Conservation (phyloP, 306 rosid species). For the Cicer pinnatifidum region DNA sequence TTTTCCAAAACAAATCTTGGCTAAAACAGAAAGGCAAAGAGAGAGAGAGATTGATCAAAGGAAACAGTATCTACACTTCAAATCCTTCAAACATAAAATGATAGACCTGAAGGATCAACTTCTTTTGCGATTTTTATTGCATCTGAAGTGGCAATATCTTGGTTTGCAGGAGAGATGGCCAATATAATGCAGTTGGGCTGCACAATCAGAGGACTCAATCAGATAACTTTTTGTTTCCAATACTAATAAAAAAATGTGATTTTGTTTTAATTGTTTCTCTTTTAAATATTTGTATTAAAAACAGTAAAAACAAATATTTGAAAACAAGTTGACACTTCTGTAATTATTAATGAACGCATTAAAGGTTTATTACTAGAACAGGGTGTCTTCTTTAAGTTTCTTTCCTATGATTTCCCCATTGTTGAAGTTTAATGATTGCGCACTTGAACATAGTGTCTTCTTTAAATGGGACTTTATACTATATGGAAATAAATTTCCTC, state of each 20-base stretch:
- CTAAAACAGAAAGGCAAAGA: constrained; percentile 21
- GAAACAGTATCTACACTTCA: constrained; percentile 18
- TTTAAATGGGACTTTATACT: constrained; percentile 13
- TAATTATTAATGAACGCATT: not conserved
- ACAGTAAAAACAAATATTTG: not conserved
- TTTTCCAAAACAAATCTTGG: not conserved
- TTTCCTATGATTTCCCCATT: not conserved
- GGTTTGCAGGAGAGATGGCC: constrained; percentile 96
- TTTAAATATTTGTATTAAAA: not conserved
- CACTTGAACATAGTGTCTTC: constrained; percentile 1
- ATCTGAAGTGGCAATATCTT: constrained; percentile 97
- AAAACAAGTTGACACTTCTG: not conserved
- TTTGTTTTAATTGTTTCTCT: not conserved
- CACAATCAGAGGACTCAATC: constrained; percentile 53
- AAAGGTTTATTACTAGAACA: not conserved
- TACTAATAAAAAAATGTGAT: not conserved
- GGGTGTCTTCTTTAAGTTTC: not conserved
- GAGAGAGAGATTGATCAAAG: not conserved
- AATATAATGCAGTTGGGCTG: constrained; percentile 92
- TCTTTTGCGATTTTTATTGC: constrained; percentile 92
- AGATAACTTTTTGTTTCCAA: constrained; percentile 24
- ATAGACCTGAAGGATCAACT: constrained; percentile 86
- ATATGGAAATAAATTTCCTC: constrained; percentile 24
- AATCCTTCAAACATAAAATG: constrained; percentile 24
- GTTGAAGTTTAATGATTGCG: not conserved